Base-by-base conservation (phyloP, 768 basidiomycete species). In the Serpula lacrymans region DNA sequence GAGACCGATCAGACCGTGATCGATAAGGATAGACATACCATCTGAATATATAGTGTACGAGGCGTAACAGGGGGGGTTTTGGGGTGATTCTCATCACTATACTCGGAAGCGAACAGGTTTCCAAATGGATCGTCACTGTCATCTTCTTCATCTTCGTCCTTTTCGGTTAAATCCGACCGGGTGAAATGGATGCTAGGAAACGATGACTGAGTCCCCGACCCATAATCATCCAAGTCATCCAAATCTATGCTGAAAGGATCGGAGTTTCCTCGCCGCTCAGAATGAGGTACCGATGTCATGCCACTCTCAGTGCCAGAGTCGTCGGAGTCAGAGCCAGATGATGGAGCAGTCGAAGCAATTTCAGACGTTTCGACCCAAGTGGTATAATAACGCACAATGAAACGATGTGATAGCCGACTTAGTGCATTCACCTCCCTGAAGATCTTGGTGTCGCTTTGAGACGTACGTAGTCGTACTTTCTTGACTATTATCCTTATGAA, bases 151-250 rank as follows among this genome's bases (percentile, higher is more conserved):
- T 64, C 66, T 1, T 64, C 68, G 16, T 73, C 75, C 45, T 55
- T 55, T 14, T 59, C 54, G 28, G 65, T 59, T 37, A 65, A 65
- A 17, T 63, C 47, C 3, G 80, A 71, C 11, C 68, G 60, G 18
- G 74, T 79, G 54, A 93, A 93, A 52, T 88, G 84, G 17, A 95
- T 90, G 48, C 86, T 87, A 0, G 92, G 91, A 52, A 95, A 95
- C 2, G 70, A 74, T 7, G 78, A 75, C 39, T 63, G 70, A 48
- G 71, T 77, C 14, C 70, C 70, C 2, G 77, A 76, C 41, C 70
- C 71, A 12, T 79, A 64, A 39, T 82, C 80, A 41, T 84, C 78
- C 39, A 82, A 61, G 41, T 80, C 79, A 25, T 67, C 74, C 46
- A 86, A 60, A 54, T 86, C 77, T 40, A 87, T 71, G 34, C 70